These are phyloP conservation scores for Coemansia sp. DNA, from an alignment of 192 early-diverging fungal genomes.

Conservation along the genomic window DNA sequence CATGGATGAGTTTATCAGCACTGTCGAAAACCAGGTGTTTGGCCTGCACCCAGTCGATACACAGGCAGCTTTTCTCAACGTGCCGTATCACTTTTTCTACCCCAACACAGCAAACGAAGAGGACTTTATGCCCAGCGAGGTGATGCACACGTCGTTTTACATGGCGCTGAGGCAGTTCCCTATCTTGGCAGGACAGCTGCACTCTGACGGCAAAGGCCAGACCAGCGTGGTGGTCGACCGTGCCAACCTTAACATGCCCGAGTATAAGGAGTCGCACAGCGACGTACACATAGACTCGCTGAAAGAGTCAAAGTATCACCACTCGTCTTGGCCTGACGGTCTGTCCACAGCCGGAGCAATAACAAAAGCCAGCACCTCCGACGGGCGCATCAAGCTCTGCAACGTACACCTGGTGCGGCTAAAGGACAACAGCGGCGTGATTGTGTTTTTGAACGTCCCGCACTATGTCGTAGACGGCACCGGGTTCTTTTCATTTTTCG, in stretches of 20 bases:
- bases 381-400: conserved; percentile 21
- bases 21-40: conserved; percentile 26
- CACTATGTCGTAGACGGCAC: conserved; percentile 45
- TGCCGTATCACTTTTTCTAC: conserved; percentile 44
- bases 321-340: conserved; percentile 37
- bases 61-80: conserved; percentile 44
- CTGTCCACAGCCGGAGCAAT: conserved; percentile 21
- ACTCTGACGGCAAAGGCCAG: conserved; percentile 7
- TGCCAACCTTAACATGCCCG: conserved; percentile 38
- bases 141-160: conserved; percentile 25
- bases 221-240: conserved; percentile 23
- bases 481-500: conserved; percentile 38
- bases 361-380: conserved; percentile 15
- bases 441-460: conserved; percentile 39
- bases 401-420: conserved; percentile 35
- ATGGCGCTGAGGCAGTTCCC: conserved; percentile 28
- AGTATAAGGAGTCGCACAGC: conserved; percentile 32
- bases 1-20: conserved; percentile 45
- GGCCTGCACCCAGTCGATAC: conserved; percentile 45
- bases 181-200: conserved; percentile 29
- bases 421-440: conserved; percentile 28
- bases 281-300: conserved; percentile 10
- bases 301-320: conserved; percentile 26
- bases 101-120: conserved; percentile 7
- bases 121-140: conserved; percentile 42